Conservation (phyloP, 805 yeast genomes). For the Lipomyces kockii region DNA sequence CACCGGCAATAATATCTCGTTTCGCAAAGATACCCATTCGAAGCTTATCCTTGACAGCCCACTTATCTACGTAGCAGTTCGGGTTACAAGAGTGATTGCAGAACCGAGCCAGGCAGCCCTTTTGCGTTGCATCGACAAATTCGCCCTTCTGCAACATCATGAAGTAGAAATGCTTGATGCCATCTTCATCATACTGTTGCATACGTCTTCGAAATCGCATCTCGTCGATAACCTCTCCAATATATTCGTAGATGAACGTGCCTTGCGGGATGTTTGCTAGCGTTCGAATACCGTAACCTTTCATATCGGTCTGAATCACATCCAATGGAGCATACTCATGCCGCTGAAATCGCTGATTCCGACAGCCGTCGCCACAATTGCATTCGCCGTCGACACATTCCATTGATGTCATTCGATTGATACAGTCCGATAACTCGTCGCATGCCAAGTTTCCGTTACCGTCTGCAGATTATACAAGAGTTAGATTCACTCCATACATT, state of each 20-base stretch:
- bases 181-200: slow-evolving; percentile 71
- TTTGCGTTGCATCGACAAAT: slow-evolving; percentile 90
- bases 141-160: slow-evolving; percentile 86
- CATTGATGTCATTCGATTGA: slow-evolving; percentile 86
- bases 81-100: slow-evolving; percentile 96
- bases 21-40: slow-evolving; percentile 95
- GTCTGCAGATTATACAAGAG: slow-evolving; percentile 33
- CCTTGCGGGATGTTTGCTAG: slow-evolving; percentile 59
- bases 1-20: slow-evolving; percentile 70
- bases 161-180: slow-evolving; percentile 93
- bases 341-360: slow-evolving; percentile 85
- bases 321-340: slow-evolving; percentile 74
- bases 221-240: slow-evolving; percentile 92
- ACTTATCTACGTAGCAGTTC: slow-evolving; percentile 91
- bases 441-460: slow-evolving; percentile 67
- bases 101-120: slow-evolving; percentile 88
- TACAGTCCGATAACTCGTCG: slow-evolving; percentile 84
- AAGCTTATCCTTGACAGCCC: slow-evolving; percentile 91
- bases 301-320: slow-evolving; percentile 78
- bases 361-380: slow-evolving; percentile 78
- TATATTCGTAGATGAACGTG: slow-evolving; percentile 85
- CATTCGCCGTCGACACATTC: slow-evolving; percentile 80
- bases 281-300: slow-evolving; percentile 91
- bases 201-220: slow-evolving; percentile 72
- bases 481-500: slow-evolving; percentile 12